These are phyloP conservation scores for Massospora cicadina DNA, from an alignment of 371 early-diverging fungal species.

Conservation along the genomic window DNA sequence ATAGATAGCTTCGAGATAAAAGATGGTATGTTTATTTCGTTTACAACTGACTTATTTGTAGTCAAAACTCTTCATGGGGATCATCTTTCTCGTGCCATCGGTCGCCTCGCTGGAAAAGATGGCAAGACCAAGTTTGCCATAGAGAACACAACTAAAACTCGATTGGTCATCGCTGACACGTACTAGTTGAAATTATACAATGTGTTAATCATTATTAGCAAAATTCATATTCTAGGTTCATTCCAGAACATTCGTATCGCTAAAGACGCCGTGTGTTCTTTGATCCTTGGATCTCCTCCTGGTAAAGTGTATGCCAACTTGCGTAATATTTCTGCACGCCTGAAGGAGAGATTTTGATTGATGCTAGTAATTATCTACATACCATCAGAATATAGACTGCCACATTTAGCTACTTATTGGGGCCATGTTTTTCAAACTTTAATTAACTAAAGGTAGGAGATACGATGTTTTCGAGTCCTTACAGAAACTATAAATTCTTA, in stretches of 20 bases:
- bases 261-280: slow-evolving; percentile 80
- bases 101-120: slow-evolving; percentile 97
- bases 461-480: too few relatives aligned
- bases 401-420: too few relatives aligned
- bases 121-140: slow-evolving; percentile 97
- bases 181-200: slow-evolving; percentile 18
- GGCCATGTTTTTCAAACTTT: too few relatives aligned
- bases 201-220: slow-evolving; percentile 21
- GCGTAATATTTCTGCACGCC: slow-evolving; percentile 67
- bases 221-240: slow-evolving; percentile 93
- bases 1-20: slow-evolving; percentile 95
- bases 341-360: slow-evolving; percentile 80
- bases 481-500: too few relatives aligned
- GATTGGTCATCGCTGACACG: slow-evolving; percentile 95
- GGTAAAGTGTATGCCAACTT: slow-evolving; percentile 93
- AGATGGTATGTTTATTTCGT: slow-evolving; percentile 36
- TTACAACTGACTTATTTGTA: slow-evolving; percentile 8
- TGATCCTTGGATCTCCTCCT: slow-evolving; percentile 96
- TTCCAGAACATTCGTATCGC: slow-evolving; percentile 96
- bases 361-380: too few relatives aligned
- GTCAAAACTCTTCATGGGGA: slow-evolving; percentile 92
- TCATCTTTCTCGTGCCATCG: slow-evolving; percentile 95
- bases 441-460: too few relatives aligned
- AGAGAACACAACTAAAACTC: slow-evolving; percentile 90
- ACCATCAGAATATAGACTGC: too few relatives aligned